Evolutionary conservation across 768 basidiomycete species (phyloP).

Genomic region (Erythrobasidium yunnanense): DNA sequence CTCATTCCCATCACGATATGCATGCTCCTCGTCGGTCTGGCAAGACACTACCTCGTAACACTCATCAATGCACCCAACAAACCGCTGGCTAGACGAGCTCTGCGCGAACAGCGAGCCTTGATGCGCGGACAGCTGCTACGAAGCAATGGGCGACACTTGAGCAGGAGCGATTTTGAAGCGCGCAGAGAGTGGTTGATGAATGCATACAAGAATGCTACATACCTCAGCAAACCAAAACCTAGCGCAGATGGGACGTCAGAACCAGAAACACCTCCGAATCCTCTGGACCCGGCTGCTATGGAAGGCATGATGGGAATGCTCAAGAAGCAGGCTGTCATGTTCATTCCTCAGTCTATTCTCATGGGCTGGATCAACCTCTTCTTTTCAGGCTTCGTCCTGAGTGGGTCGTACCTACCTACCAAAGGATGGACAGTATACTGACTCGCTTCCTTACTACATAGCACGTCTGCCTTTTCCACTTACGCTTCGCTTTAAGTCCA

Average conservation of each 20-base stretch:
- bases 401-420: constrained; percentile 49
- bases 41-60: constrained; percentile 75
- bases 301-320: constrained; percentile 70
- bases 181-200: constrained; percentile 39
- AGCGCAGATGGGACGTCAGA: constrained; percentile 39
- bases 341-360: constrained; percentile 87
- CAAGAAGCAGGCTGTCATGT: constrained; percentile 52
- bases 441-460: constrained; percentile 40
- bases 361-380: constrained; percentile 99
- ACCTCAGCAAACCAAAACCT: background rate
- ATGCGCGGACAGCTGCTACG: constrained; percentile 31
- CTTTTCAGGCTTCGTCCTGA: constrained; percentile 95
- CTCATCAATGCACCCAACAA: constrained; percentile 74
- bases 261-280: constrained; percentile 54
- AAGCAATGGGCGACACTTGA: constrained; percentile 29
- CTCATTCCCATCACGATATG: constrained; percentile 17
- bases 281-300: constrained; percentile 85
- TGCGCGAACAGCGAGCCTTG: constrained; percentile 68
- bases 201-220: constrained; percentile 31
- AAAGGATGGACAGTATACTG: background rate
- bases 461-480: constrained; percentile 95
- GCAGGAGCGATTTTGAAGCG: constrained; percentile 40
- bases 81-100: constrained; percentile 59
- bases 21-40: constrained; percentile 6
- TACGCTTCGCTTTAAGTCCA: constrained; percentile 91